Percentiles rank a stretch among this genome's conserved stretches.
Evolutionary conservation across 2,329 filamentous ascomycete species (phyloP).

Genomic region (Mycosphaerella arachidis): DNA sequence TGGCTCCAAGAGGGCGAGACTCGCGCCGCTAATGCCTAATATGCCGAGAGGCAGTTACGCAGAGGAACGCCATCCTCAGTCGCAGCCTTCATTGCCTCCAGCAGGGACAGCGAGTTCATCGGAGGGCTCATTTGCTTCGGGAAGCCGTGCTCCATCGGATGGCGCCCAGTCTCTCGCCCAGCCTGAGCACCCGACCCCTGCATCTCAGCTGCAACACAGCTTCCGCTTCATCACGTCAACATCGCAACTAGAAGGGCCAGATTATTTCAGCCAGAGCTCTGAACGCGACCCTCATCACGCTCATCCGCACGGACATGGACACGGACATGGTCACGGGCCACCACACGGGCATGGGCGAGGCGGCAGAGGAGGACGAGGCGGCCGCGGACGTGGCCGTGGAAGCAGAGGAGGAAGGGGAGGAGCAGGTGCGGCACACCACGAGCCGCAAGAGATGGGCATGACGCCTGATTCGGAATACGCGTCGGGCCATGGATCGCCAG

Average conservation of each 20-base stretch:
- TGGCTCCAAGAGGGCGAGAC: constrained; percentile 44
- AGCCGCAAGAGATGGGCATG: constrained; percentile 28
- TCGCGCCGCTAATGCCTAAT: constrained; percentile 35
- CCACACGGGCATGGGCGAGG: constrained; percentile 29
- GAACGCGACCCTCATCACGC: constrained; percentile 10
- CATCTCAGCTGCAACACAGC: constrained; percentile 19
- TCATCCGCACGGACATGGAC: neutral
- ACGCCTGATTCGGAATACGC: constrained; percentile 37
- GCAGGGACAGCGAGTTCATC: constrained; percentile 5
- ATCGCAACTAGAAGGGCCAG: constrained; percentile 26
- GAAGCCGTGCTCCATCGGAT: constrained; percentile 33
- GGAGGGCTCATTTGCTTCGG: constrained; percentile 14
- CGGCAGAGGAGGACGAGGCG: constrained; percentile 19
- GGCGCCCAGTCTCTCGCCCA: constrained; percentile 29
- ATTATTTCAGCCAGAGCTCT: constrained; percentile 27
- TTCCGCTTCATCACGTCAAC: constrained; percentile 34
- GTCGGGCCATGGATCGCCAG: constrained; percentile 34
- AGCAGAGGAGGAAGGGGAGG: constrained; percentile 38
- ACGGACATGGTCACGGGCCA: constrained; percentile 17
- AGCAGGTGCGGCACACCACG: constrained; percentile 7
- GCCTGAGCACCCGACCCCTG: constrained; percentile 12
- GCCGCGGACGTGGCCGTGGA: constrained; percentile 38
- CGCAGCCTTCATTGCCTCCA: constrained; percentile 15
- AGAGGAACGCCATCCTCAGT: constrained; percentile 22
- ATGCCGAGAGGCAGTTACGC: constrained; percentile 34